These are phyloP conservation scores for Teratosphaeria nubilosa DNA, from an alignment of 2,329 filamentous ascomycete species.

Conservation along the genomic window DNA sequence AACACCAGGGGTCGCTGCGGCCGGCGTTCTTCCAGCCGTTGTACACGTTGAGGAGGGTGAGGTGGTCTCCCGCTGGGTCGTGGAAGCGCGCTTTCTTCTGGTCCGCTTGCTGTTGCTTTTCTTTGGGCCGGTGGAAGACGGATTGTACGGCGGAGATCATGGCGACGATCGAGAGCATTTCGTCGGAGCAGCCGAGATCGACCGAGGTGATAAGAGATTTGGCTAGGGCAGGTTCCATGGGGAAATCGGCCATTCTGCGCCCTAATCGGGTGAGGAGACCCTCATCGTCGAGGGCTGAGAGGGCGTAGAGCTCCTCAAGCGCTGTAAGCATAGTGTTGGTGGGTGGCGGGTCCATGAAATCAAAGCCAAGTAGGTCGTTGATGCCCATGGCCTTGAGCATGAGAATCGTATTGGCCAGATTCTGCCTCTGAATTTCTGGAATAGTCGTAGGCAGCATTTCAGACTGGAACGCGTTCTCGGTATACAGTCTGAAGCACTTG, in stretches of 20 bases:
- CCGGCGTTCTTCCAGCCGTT: constrained; percentile 87
- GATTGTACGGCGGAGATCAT: constrained; percentile 75
- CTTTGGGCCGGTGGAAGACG: constrained; percentile 91
- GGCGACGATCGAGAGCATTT: constrained; percentile 86
- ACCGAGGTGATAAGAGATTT: constrained; percentile 85
- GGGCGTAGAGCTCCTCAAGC: constrained; percentile 84
- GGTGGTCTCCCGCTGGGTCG: constrained; percentile 85
- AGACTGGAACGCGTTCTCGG: constrained; percentile 86
- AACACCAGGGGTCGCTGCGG: constrained; percentile 83
- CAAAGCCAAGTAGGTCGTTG: constrained; percentile 92
- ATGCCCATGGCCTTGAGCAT: constrained; percentile 99
- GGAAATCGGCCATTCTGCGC: constrained; percentile 96
- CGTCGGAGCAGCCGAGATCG: constrained; percentile 81
- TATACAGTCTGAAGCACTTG: constrained; percentile 92
- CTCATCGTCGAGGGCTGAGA: constrained; percentile 89
- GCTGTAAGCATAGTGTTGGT: constrained; percentile 97
- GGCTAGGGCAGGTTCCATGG: constrained; percentile 87
- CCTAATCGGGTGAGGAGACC: constrained; percentile 84
- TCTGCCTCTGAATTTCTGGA: constrained; percentile 92
- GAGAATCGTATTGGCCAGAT: constrained; percentile 82
- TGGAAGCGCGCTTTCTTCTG: constrained; percentile 98
- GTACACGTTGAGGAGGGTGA: constrained; percentile 93
- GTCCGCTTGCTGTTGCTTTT: constrained; percentile 92
- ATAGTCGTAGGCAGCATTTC: constrained; percentile 96
- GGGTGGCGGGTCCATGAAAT: constrained; percentile 97